These are phyloP conservation scores for Daedalea quercina DNA, from an alignment of 768 basidiomycete genomes.

Conservation along the genomic window DNA sequence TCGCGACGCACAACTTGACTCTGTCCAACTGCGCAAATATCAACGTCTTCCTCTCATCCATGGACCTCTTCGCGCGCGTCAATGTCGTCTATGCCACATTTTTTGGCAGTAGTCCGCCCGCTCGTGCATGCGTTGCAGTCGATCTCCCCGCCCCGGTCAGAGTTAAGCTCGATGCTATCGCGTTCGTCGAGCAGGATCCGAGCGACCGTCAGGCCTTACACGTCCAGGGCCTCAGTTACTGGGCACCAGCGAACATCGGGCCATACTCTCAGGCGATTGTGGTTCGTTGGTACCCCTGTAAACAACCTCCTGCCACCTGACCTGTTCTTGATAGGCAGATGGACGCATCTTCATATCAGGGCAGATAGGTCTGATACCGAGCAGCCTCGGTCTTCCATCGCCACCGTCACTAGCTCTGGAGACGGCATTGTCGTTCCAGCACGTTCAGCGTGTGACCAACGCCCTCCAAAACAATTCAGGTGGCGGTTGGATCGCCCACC, in stretches of 20 bases:
- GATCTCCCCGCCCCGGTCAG: conserved; percentile 52
- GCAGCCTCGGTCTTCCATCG: conserved; percentile 58
- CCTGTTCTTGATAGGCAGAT: conserved; percentile 42
- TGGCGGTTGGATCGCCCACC: conserved; percentile 54
- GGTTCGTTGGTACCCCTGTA: conserved; percentile 37
- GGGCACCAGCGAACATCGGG: conserved; percentile 99
- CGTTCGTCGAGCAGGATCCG: conserved; percentile 39
- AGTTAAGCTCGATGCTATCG: conserved; percentile 75
- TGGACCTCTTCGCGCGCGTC: conserved; percentile 69
- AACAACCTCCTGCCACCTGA: background rate
- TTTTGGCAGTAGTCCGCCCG: conserved; percentile 89
- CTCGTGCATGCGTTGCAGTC: conserved; percentile 89
- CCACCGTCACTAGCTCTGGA: conserved; percentile 55
- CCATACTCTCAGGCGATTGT: conserved; percentile 93
- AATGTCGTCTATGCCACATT: conserved; percentile 76
- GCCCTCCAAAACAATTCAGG: conserved; percentile 51
- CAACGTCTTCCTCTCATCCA: conserved; percentile 77
- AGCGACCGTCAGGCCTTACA: conserved; percentile 70
- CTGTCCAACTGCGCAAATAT: conserved; percentile 65
- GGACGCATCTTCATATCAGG: conserved; percentile 86
- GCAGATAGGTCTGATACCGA: conserved; percentile 87
- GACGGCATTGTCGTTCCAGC: conserved; percentile 72
- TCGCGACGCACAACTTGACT: conserved; percentile 34
- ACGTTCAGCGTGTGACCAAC: conserved; percentile 59
- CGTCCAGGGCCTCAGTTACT: conserved; percentile 94